Evolutionary conservation across 345 rosid genomes (phyloP).

Genomic region (Erucastrum elatum): DNA sequence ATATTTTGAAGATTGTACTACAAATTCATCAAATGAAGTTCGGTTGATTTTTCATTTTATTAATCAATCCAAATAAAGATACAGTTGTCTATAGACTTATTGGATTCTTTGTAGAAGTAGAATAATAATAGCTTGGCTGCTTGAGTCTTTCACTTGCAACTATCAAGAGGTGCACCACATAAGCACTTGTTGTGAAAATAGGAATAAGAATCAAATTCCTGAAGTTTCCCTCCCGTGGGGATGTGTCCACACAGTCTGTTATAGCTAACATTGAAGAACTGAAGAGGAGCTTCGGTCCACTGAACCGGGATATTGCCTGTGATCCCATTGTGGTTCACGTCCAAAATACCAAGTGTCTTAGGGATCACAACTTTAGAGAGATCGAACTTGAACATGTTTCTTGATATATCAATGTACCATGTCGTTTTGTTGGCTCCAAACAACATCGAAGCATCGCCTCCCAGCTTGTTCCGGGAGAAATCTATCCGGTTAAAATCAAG

Average conservation of each 20-base stretch:
- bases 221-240: constrained; percentile 62
- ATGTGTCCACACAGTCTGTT: constrained; percentile 71
- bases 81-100: not conserved
- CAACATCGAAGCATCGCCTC: constrained; percentile 65
- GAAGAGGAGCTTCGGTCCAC: constrained; percentile 44
- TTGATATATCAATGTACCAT: constrained; percentile 48
- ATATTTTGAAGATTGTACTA: not conserved
- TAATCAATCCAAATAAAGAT: not conserved
- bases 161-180: constrained; percentile 70
- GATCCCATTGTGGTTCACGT: constrained; percentile 69
- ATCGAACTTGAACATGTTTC: constrained; percentile 63
- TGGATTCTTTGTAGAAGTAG: not conserved
- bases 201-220: constrained; percentile 49
- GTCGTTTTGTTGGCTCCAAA: constrained; percentile 42
- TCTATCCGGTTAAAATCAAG: constrained; percentile 49
- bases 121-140: not conserved
- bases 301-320: constrained; percentile 55
- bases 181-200: constrained; percentile 74
- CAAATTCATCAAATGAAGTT: not conserved
- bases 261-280: constrained; percentile 66
- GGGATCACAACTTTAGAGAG: constrained; percentile 51
- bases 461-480: constrained; percentile 61
- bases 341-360: constrained; percentile 46
- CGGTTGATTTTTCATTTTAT: not conserved
- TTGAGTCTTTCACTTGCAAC: constrained; percentile 44